Evolutionary conservation across 2,329 filamentous ascomycete genomes (phyloP).

Genomic region (Sphaerulina vaccinii): DNA sequence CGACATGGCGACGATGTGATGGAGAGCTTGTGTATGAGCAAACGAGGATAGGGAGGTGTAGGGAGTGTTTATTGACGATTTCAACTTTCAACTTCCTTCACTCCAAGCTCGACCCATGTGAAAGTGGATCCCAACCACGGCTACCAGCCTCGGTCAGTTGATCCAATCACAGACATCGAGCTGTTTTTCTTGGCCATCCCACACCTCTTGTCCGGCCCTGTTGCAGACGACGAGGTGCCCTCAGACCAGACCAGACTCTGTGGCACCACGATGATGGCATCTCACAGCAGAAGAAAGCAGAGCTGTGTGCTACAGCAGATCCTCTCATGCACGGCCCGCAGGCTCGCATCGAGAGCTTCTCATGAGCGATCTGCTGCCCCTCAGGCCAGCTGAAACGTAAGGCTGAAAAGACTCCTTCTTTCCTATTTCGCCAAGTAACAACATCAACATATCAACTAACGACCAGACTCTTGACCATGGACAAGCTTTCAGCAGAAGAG

Average conservation of each 20-base stretch:
- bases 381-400: slow-evolving; percentile 8
- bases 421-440: not conserved
- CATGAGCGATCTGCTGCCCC: not conserved
- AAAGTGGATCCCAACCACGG: not conserved
- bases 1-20: not conserved
- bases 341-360: not conserved
- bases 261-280: too few species aligned
- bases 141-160: not conserved
- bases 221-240: too few species aligned
- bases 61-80: not conserved
- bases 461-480: slow-evolving; percentile 3
- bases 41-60: not conserved
- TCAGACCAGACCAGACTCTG: too few species aligned
- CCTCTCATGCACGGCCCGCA: not conserved
- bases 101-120: not conserved
- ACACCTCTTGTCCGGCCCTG: too few species aligned
- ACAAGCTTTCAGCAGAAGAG: slow-evolving; percentile 17
- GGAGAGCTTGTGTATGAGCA: not conserved
- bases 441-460: not conserved
- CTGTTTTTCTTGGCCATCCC: too few species aligned
- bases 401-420: not conserved
- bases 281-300: not conserved
- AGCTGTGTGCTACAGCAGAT: not conserved
- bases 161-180: too few species aligned
- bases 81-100: not conserved